Base-by-base conservation (phyloP, 139 green algal genomes). In the Chlorella sp. region DNA sequence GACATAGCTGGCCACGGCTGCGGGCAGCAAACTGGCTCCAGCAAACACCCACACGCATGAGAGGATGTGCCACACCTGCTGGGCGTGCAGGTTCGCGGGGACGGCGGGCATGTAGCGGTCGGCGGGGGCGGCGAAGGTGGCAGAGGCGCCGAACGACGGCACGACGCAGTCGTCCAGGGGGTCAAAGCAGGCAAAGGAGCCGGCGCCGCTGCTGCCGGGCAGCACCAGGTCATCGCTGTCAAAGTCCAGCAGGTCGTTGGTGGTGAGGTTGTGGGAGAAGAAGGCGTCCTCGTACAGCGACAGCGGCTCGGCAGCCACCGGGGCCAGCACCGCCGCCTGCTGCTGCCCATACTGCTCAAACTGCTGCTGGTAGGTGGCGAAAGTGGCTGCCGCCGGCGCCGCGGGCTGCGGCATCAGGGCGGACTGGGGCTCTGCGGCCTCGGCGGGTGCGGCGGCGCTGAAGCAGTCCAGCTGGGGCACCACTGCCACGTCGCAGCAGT, bases 121-220 rank as follows among this genome's bases (percentile, higher is more conserved):
- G 75, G 57, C 71, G 60, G 26, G 5, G 48, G 66, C 66, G 68
- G 32, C 34, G 32, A 12, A 81, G 73, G 30, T 82, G 48, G 48
- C 48, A 9, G 48, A 57, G 48, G 36, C 40, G 32, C 61, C 78
- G n/a, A 91, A 86, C 21, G 78, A 88, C 22, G 88, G 88, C 88
- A 91, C 88, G 71, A 91, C 88, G 73, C 88, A 83, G 83, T 91
- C 88, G 28, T 69, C 85, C 85, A 89, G 69, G 1, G 71, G 71
- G 71, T 89, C 42, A 22, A 89, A 89, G 85, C 39, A 88, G 84
- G 53, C 81, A 88, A 88, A 71, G 85, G 26, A 42, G 32, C 16
- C 15, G 85, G 22, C 28, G 84, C 14, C 26, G 16, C 12, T 34
- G 68, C 61, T 40, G 83, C 84, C 84, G 30, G 84, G 84, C 84